Evolutionary conservation across 1,284 basidiomycete species (phyloP), one percentile per base, ranked within the genome.

Genomic region (Vanrija sp.): DNA sequence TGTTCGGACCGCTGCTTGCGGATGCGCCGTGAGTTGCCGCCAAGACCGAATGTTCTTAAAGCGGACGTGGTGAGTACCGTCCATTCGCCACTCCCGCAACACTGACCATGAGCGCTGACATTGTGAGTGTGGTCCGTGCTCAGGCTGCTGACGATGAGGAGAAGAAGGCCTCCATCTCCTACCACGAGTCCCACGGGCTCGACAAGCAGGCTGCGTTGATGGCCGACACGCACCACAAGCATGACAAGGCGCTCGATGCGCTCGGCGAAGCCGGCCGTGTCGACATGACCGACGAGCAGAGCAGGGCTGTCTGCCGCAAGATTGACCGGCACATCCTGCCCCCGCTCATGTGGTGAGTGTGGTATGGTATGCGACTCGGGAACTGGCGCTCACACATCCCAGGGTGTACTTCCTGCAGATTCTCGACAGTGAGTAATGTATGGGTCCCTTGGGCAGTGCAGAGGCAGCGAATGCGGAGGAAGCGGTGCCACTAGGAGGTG

Each of bases 301-400:
- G 45, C 28, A 29, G 45, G 26, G 26, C 26, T n/a, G 28, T 18
- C 26, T 29, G 26, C 8, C 47, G 64, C 18, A 64, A 65, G 55
- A 71, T 68, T n/a, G 70, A 72, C 63, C 65, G 60, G 56, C 52
- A 61, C 34, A 64, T 70, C 51, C 54, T 70, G 21, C 54, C 67
- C 10, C 57, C 72, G 19, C 63, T 73, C 51, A 61, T 67, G 48
- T 73, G 70, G 59, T 56, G 39, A 49, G 55, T 52, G 16, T 14
- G 16, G n/a, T n/a, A n/a, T n/a, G 26, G 6, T 18, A 6, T 5
- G 38, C 5, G 18, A 16, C 28, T 10, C 39, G 46, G 25, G 19
- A 19, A 10, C 16, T 25, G 8, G 8, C 21, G 25, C 21, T 21
- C 43, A 16, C 12, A 6, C 12, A 15, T 14, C 43, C 14, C n/a